Percentiles rank a stretch among this genome's conserved stretches.
Conservation (phyloP, 495 filamentous ascomycete species). For the Penicillium angulare region DNA sequence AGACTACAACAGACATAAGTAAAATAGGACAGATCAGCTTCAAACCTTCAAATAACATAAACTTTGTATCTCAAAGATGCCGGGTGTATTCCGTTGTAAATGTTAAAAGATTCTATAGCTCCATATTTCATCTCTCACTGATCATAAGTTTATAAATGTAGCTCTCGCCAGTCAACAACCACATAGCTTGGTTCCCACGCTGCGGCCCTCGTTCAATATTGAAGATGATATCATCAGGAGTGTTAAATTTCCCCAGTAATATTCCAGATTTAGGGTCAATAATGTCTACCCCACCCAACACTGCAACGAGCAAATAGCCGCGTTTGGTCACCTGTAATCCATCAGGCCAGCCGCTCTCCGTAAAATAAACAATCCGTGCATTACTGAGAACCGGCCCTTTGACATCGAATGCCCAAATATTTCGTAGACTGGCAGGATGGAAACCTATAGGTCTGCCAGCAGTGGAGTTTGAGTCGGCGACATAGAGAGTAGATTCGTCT, state of each 20-base stretch:
- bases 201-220: conserved; percentile 12
- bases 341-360: conserved; percentile 15
- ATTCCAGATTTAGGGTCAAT: conserved; percentile 3
- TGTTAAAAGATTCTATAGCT: too few relatives aligned
- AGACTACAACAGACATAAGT: too few relatives aligned
- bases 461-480: conserved; percentile 17
- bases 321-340: conserved; percentile 11
- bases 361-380: conserved; percentile 3
- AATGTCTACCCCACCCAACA: conserved; percentile 12
- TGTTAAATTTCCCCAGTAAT: conserved; percentile 13
- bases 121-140: not conserved
- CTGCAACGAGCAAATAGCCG: conserved; percentile 11
- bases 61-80: too few relatives aligned
- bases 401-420: conserved; percentile 17
- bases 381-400: conserved; percentile 7
- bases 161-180: conserved; percentile 11
- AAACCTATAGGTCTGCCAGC: conserved; percentile 5
- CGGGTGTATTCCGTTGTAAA: too few relatives aligned
- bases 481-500: conserved; percentile 5
- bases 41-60: too few relatives aligned
- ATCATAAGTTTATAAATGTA: conserved; percentile 11
- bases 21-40: too few relatives aligned
- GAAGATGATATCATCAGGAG: conserved; percentile 13
- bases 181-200: conserved; percentile 2
- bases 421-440: conserved; percentile 3